Base-by-base conservation (phyloP, 2,329 filamentous ascomycete genomes). In the Beauveria rudraprayagi region DNA sequence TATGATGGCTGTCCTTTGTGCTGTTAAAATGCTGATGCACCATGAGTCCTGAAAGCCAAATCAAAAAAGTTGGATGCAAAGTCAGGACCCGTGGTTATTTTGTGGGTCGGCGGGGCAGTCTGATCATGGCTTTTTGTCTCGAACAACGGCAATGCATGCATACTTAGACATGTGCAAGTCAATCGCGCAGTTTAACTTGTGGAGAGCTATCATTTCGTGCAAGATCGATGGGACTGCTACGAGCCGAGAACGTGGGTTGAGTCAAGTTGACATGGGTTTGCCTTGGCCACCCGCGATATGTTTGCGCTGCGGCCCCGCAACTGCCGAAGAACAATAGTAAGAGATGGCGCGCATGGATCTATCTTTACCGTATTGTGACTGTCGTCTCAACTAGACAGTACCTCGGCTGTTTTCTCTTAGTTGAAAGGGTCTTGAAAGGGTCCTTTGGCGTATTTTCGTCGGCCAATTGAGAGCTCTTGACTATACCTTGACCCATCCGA, bases 281-380 rank as follows among this genome's bases (percentile, higher is more conserved):
- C 47, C 34, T 34, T 30, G 17, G 22, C 46, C 46, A 22, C 16
- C 14, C 3, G 9, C 19, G 22, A 26, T 17, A 24, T 59, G 56
- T 37, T 59, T 52, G 47, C 46, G 8, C n/a, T 34, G n/a, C 22
- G 9, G 56, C 47, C 37, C 56, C 56, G 44, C 56, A 43, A 24
- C n/a, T 14, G n/a, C 19, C 8, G 16, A 63, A 43, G 47, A 61
- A 62, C 61, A 62, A 64, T 63, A 65, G 56, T 61, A 64, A 60
- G 61, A 51, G 60, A 62, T 46, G 56, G 60, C 50, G 56, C 53
- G 56, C 14, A 30, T 52, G 46, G 59, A 55, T 59, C 54, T 8
- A 60, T 44, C 34, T 41, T 53, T 40, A 46, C 52, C n/a, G 24
- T 48, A 51, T 22, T 41, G 37, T 30, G 47, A 26, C 56, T 51